Conservation (phyloP, 2,329 filamentous ascomycete species). For the Botryotinia calthae region DNA sequence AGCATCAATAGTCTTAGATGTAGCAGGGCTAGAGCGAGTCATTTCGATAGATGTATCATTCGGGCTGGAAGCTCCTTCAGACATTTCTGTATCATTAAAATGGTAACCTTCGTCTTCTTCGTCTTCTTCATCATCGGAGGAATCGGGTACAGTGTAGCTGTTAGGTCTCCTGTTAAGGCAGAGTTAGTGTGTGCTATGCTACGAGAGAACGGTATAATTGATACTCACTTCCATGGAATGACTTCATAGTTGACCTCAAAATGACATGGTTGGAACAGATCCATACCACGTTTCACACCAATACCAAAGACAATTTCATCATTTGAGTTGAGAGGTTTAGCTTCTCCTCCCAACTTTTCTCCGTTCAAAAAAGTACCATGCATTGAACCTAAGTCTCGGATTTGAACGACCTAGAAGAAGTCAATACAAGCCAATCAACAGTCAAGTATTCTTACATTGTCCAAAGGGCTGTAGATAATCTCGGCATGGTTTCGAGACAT, state of each 20-base stretch:
- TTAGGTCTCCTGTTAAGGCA: conserved; percentile 30
- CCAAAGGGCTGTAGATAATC: conserved; percentile 45
- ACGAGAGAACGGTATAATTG: too few species aligned
- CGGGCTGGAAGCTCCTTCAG: conserved; percentile 30
- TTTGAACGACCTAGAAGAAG: conserved; percentile 41
- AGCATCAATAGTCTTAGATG: conserved; percentile 26
- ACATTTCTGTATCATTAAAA: conserved; percentile 32
- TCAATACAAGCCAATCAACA: conserved; percentile 26
- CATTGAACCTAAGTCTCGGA: conserved; percentile 58
- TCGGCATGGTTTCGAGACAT: conserved; percentile 68
- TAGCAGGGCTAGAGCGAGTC: conserved; percentile 22
- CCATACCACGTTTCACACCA: conserved; percentile 48
- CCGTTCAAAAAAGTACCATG: conserved; percentile 60
- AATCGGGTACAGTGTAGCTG: conserved; percentile 33
- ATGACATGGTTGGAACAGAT: conserved; percentile 40
- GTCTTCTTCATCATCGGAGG: conserved; percentile 36
- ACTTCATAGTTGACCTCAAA: conserved; percentile 34
- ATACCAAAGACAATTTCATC: conserved; percentile 48
- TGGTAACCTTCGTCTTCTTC: conserved; percentile 35
- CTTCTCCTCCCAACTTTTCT: conserved; percentile 39
- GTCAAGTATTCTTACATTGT: conserved; percentile 43
- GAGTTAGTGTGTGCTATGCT: not conserved
- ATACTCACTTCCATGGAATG: conserved; percentile 33
- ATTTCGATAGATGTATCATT: conserved; percentile 33
- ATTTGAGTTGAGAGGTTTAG: conserved; percentile 38